Evolutionary conservation across 2,329 filamentous ascomycete species (phyloP), one percentile per base, ranked within the genome.

Genomic region (Fusarium sp.): DNA sequence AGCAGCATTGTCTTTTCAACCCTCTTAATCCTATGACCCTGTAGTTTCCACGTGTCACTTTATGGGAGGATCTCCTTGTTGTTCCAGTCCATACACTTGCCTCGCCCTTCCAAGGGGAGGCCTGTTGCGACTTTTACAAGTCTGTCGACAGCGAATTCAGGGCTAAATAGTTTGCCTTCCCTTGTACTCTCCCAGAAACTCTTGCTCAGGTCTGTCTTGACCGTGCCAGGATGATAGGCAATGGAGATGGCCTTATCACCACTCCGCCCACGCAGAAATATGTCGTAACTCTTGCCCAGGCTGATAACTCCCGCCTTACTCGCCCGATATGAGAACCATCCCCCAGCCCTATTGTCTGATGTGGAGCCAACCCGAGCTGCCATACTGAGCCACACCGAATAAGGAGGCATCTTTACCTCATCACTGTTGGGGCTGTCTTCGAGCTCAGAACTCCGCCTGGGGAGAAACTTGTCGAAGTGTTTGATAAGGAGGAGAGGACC

Each of bases 271-370:
- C 82, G 82, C 38, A 96, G 82, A 78, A 91, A 88, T 35, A 92
- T 86, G 80, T 96, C 94, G 70, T 94, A 90, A 12, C 89, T 92
- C 82, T 91, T 93, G 13, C 90, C 89, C 18, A 94, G 66, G 78
- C 91, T 91, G 73, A 91, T 94, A 7, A 96, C 90, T 5, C 87
- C 93, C 0, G 93, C 90, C 82, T 96, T 97, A 60, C 89, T 92
- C 13, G 92, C 89, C 20, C 94, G 90, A 81, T 96, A 96, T 63
- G 88, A 90, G 81, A 94, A 97, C 94, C 94, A 96, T 0, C 94
- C 94, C 6, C 94, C 94, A 0, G 91, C 85, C 5, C 83, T 79
- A 78, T 97, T 96, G 76, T 96, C 93, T 2, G 87, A 84, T 28
- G 92, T 92, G 38, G 89, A 92, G 15, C 94, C 94, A 0, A 97